Conservation (phyloP, 106 monocot species). For the Posidonia australis region DNA sequence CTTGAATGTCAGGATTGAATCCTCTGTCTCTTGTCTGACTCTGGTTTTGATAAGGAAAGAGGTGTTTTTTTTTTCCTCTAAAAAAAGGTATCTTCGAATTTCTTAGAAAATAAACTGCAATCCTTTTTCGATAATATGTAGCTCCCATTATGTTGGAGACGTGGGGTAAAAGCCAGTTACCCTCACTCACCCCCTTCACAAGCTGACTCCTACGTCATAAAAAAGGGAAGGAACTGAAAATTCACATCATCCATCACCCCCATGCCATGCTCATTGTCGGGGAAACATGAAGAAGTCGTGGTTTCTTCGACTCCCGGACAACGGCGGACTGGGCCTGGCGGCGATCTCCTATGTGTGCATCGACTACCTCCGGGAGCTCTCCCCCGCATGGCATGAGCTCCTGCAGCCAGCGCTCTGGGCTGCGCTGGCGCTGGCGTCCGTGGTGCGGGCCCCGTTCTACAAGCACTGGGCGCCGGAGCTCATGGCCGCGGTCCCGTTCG, state of each 20-base stretch:
- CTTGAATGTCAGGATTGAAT: too few relatives aligned
- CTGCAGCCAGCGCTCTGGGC: conserved; percentile 43
- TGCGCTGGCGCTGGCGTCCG: conserved; percentile 26
- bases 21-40: too few relatives aligned
- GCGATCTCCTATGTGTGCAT: conserved; percentile 32
- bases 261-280: neutral
- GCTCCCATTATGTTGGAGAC: too few relatives aligned
- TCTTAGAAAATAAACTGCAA: too few relatives aligned
- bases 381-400: conserved; percentile 27
- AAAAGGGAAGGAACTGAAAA: too few relatives aligned
- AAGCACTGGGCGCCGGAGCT: conserved; percentile 29
- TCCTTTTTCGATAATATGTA: too few relatives aligned
- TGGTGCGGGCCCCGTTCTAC: conserved; percentile 26
- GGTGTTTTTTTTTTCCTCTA: too few relatives aligned
- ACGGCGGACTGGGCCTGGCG: conserved; percentile 24
- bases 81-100: too few relatives aligned
- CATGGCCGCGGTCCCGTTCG: conserved; percentile 47
- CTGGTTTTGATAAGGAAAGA: too few relatives aligned
- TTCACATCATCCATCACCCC: neutral
- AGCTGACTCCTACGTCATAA: too few relatives aligned
- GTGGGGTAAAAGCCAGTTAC: too few relatives aligned
- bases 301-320: neutral
- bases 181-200: too few relatives aligned
- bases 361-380: conserved; percentile 26
- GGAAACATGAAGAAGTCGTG: conserved; percentile 6